Percentiles rank a stretch among this genome's conserved stretches.
These are phyloP conservation scores for Suhomyces bolitotheri DNA, from an alignment of 1,139 yeast genomes.

Conservation along the genomic window DNA sequence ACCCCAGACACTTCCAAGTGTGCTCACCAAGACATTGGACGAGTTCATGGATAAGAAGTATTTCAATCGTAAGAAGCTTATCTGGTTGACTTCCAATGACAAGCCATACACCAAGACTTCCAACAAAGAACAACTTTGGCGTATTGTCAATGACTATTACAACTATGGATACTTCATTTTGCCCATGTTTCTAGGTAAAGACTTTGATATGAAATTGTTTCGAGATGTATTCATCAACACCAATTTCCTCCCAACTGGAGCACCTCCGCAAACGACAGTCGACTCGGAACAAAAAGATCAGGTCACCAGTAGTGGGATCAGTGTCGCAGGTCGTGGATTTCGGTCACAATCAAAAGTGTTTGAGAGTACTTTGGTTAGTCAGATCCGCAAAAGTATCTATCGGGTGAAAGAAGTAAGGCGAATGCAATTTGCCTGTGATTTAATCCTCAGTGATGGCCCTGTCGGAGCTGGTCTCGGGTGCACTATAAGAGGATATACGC, in stretches of 20 bases:
- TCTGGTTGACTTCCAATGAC: conserved; percentile 48
- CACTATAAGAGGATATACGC: conserved; percentile 69
- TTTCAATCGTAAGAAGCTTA: conserved; percentile 38
- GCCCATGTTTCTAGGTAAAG: conserved; percentile 58
- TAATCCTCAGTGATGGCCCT: conserved; percentile 42
- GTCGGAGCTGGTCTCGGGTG: conserved; percentile 52
- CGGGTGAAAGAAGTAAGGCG: conserved; percentile 63
- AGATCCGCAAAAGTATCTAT: conserved; percentile 51
- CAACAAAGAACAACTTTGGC: conserved; percentile 47
- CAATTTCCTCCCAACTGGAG: conserved; percentile 27
- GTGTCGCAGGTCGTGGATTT: conserved; percentile 13
- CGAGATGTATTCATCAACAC: conserved; percentile 56
- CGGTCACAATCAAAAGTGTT: conserved; percentile 14
- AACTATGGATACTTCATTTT: conserved; percentile 31
- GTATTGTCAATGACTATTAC: conserved; percentile 55
- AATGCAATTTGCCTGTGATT: conserved; percentile 61
- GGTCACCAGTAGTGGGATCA: conserved; percentile 1
- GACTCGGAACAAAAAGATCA: conserved; percentile 1
- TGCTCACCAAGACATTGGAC: conserved; percentile 35
- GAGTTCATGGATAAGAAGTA: conserved; percentile 33
- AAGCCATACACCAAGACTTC: conserved; percentile 32
- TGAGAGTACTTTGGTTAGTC: conserved; percentile 41
- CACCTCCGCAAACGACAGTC: background rate
- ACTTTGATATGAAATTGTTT: conserved; percentile 55
- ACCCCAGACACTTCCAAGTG: conserved; percentile 24